Conservation (phyloP, 352 stramenopile species). For the Phytopythium cucurbitacearum region DNA sequence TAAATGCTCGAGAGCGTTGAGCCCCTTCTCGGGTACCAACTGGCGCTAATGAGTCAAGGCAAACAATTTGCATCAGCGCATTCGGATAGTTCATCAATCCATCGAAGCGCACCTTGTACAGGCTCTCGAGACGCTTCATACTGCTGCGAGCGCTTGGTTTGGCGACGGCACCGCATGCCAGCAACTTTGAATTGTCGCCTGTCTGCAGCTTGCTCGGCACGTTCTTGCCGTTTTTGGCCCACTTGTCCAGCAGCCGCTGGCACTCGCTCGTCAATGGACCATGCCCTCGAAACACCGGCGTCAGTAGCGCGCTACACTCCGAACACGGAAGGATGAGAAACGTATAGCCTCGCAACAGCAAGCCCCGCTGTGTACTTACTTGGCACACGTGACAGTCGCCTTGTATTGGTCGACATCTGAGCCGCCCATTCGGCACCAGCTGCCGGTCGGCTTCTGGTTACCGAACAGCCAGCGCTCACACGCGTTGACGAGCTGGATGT, state of each 20-base stretch:
- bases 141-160: conserved; percentile 31
- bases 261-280: conserved; percentile 56
- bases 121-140: conserved; percentile 61
- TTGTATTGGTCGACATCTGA: conserved; percentile 73
- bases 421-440: conserved; percentile 60
- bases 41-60: conserved; percentile 7
- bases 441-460: conserved; percentile 67
- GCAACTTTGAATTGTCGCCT: conserved; percentile 34
- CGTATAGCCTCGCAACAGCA: background rate
- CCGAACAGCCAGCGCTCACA: conserved; percentile 63
- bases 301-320: conserved; percentile 41
- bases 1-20: conserved; percentile 31
- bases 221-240: conserved; percentile 23
- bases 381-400: conserved; percentile 70
- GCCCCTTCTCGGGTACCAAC: conserved; percentile 14
- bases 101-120: conserved; percentile 52
- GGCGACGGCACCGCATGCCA: conserved; percentile 44
- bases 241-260: conserved; percentile 64
- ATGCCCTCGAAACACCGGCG: conserved; percentile 46
- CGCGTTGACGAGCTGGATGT: conserved; percentile 37
- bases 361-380: conserved; percentile 35
- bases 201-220: conserved; percentile 5
- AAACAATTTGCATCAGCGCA: conserved; percentile 5
- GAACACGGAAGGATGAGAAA: conserved; percentile 2
- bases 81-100: conserved; percentile 4